Evolutionary conservation across 2,329 filamentous ascomycete genomes (phyloP).

Genomic region (Diaporthe sp.): DNA sequence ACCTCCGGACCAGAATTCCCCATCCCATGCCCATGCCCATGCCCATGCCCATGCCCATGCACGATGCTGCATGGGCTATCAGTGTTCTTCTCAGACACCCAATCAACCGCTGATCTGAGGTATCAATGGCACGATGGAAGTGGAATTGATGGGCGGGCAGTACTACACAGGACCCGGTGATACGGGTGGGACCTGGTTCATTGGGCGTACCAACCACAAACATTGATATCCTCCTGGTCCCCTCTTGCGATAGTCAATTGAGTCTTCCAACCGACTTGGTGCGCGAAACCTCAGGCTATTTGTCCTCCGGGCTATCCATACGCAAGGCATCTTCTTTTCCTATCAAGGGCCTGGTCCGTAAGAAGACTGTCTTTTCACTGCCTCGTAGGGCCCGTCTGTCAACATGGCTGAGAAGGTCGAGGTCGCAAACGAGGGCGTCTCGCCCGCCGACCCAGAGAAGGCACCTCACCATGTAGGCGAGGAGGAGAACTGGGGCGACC

Average conservation of each 20-base stretch:
- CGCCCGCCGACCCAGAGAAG: slow-evolving; percentile 49
- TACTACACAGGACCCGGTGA: slow-evolving; percentile 12
- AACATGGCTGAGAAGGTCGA: slow-evolving; percentile 37
- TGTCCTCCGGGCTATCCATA: not conserved
- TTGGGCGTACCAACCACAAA: not conserved
- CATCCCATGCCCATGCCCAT: not conserved
- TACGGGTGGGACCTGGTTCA: slow-evolving; percentile 32
- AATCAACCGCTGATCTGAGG: slow-evolving; percentile 15
- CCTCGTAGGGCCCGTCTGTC: not conserved
- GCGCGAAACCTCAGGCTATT: too few species aligned
- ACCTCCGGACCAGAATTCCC: not conserved
- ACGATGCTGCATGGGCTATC: slow-evolving; percentile 34
- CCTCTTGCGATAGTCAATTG: not conserved
- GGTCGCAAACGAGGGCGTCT: slow-evolving; percentile 25
- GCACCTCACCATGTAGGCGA: slow-evolving; percentile 37
- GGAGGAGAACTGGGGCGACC: slow-evolving; percentile 49
- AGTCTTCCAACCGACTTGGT: not conserved
- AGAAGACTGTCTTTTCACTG: not conserved
- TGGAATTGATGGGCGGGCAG: slow-evolving; percentile 14
- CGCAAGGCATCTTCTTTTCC: not conserved
- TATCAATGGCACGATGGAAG: slow-evolving; percentile 24
- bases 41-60: slow-evolving; percentile 23
- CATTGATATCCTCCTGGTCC: slow-evolving; percentile 16
- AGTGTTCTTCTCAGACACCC: not conserved
- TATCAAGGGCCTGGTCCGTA: not conserved